Base-by-base conservation (phyloP, 1,139 yeast genomes). In the Blastobotrys aristatus region DNA sequence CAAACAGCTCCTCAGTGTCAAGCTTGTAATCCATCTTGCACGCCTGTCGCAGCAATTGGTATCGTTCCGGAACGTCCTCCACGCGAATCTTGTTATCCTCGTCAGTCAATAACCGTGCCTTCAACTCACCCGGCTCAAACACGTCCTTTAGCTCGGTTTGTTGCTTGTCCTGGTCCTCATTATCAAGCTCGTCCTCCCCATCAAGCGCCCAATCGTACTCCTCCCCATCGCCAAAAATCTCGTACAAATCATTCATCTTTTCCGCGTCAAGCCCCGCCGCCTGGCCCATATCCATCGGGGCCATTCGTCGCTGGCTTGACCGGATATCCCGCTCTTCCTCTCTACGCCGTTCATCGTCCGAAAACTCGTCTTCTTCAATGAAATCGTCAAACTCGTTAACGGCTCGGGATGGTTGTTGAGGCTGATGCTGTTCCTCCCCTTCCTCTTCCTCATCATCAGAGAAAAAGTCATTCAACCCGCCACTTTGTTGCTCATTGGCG, bases 171-270 rank as follows among this genome's bases (percentile, higher is more conserved):
- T 75, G 82, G 51, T 81, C 83, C 56, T 82, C 86, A 13, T 48
- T 57, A 8, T 37, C 40, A n/a, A 59, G 66, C 37, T 63, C 69
- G 35, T 59, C 68, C 43, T 70, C 73, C 16, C 68, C 73, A 60
- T 88, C 97, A 51, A 94, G 73, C 2, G 98, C 98, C 97, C 97
- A 92, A 53, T 88, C 97, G 66, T 92, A 92, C 64, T 90, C 97
- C 52, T 84, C 92, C 41, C 98, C 99, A 65, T 89, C 94, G 53
- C 99, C 99, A 63, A 92, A 92, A 8, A 92, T 90, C 65, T 92
- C 98, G 61, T 82, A 89, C 60, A 92, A 77, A 64, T 92, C 97
- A 58, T 88, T 95, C 55, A 90, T 78, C 64, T 89, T 87, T 62
- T 92, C 98, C 53, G 95, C 84, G 59, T 94, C 96, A 40, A 92